phyloP scores from a whole-genome alignment of 139 green algal genomes.

The Chlamydomonas incerta region DNA sequence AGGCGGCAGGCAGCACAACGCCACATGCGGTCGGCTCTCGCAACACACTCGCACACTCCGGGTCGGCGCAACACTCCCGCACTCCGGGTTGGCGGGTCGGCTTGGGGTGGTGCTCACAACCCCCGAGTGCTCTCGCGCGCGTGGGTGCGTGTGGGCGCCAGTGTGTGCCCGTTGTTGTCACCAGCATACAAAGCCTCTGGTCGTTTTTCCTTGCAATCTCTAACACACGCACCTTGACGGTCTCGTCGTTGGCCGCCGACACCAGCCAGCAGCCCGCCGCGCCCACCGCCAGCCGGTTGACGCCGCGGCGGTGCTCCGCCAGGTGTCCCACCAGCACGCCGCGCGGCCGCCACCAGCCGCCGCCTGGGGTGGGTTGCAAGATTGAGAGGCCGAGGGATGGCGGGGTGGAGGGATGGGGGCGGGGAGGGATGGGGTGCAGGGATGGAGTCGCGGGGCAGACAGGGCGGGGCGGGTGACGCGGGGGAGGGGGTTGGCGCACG shows the following conservation, averaged over 20 bases:
- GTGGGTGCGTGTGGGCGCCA: too few relatives aligned
- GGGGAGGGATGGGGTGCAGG: not conserved
- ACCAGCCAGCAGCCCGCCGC: constrained; percentile 81
- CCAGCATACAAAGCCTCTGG: too few relatives aligned
- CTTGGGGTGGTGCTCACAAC: not conserved
- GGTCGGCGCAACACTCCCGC: too few relatives aligned
- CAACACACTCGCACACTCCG: too few relatives aligned
- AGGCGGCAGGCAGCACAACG: too few relatives aligned
- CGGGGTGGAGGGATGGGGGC: not conserved
- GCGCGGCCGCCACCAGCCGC: constrained; percentile 80
- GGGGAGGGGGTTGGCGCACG: too few relatives aligned
- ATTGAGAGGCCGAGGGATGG: not conserved
- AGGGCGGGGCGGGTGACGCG: too few relatives aligned
- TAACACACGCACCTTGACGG: constrained; percentile 83
- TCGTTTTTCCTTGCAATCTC: too few relatives aligned
- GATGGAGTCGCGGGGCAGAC: too few relatives aligned
- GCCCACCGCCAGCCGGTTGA: constrained; percentile 82
- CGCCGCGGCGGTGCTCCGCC: constrained; percentile 83
- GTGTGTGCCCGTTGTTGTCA: too few relatives aligned
- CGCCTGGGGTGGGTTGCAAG: not conserved
- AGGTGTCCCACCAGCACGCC: constrained; percentile 93
- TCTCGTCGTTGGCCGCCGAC: constrained; percentile 85
- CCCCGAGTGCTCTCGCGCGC: not conserved
- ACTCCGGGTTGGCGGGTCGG: not conserved
- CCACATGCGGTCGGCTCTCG: too few relatives aligned